These are phyloP conservation scores for Sedum album DNA, from an alignment of 164 flowering plant genomes.

Conservation along the genomic window DNA sequence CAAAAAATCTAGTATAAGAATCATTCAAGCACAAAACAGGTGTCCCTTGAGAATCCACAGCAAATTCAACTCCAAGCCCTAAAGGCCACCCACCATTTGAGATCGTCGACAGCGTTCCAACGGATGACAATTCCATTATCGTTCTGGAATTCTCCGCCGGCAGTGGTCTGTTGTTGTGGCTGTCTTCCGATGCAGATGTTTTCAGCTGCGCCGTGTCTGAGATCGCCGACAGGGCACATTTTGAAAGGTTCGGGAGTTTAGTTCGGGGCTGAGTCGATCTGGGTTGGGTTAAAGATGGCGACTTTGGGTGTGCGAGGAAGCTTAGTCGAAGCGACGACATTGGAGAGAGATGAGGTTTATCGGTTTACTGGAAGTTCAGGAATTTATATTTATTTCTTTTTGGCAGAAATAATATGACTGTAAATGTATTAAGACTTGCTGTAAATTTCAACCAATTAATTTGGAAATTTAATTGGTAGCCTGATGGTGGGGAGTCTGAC, in stretches of 20 bases:
- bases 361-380: neutral
- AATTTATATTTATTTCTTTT: no score
- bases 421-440: no score
- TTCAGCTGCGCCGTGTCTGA: slow-evolving; percentile 30
- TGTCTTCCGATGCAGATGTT: neutral
- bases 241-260: slow-evolving; percentile 14
- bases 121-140: slow-evolving; percentile 66
- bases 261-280: neutral
- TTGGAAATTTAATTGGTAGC: no score
- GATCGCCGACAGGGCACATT: slow-evolving; percentile 51
- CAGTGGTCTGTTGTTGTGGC: slow-evolving; percentile 46
- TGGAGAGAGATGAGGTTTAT: slow-evolving; percentile 2
- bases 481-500: no score
- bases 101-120: slow-evolving; percentile 64
- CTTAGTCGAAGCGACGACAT: neutral
- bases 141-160: slow-evolving; percentile 89
- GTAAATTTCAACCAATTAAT: no score
- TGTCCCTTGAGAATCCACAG: slow-evolving; percentile 59
- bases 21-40: slow-evolving; percentile 60
- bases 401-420: no score
- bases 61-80: slow-evolving; percentile 64
- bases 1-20: slow-evolving; percentile 17
- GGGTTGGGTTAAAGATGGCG: neutral
- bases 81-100: slow-evolving; percentile 70
- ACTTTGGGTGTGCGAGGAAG: neutral